These are phyloP conservation scores for Paradendryphiella salina DNA, from an alignment of 2,329 filamentous ascomycete genomes.

Conservation along the genomic window DNA sequence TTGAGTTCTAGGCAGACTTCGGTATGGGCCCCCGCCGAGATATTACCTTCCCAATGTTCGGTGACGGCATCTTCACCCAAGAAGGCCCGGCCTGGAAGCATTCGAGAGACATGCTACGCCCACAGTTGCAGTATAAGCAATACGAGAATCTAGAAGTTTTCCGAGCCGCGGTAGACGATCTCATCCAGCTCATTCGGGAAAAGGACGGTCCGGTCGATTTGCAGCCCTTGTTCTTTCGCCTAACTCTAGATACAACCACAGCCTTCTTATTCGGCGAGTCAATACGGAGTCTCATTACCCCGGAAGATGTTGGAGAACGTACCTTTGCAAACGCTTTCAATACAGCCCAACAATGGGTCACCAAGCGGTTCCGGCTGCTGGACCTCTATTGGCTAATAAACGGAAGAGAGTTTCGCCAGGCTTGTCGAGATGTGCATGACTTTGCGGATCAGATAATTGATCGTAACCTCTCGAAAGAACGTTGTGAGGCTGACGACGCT, in stretches of 20 bases:
- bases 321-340: constrained; percentile 49
- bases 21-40: constrained; percentile 40
- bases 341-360: constrained; percentile 42
- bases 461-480: constrained; percentile 46
- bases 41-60: constrained; percentile 47
- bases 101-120: not conserved
- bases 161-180: constrained; percentile 58
- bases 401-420: constrained; percentile 30
- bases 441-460: constrained; percentile 52
- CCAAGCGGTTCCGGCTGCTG: constrained; percentile 42
- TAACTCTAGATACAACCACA: constrained; percentile 69
- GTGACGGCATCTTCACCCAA: constrained; percentile 48
- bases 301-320: constrained; percentile 20
- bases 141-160: constrained; percentile 58
- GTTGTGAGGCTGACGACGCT: constrained; percentile 19
- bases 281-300: constrained; percentile 28
- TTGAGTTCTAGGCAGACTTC: constrained; percentile 41
- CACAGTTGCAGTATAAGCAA: constrained; percentile 43
- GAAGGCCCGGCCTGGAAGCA: constrained; percentile 15
- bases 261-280: constrained; percentile 67
- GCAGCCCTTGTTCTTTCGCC: constrained; percentile 64
- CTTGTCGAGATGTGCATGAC: constrained; percentile 34
- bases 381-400: constrained; percentile 52
- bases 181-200: constrained; percentile 61
- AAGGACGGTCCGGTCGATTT: constrained; percentile 54